Evolutionary conservation across 805 yeast species (phyloP).

Genomic region (Jamesozyma jinghongensis): DNA sequence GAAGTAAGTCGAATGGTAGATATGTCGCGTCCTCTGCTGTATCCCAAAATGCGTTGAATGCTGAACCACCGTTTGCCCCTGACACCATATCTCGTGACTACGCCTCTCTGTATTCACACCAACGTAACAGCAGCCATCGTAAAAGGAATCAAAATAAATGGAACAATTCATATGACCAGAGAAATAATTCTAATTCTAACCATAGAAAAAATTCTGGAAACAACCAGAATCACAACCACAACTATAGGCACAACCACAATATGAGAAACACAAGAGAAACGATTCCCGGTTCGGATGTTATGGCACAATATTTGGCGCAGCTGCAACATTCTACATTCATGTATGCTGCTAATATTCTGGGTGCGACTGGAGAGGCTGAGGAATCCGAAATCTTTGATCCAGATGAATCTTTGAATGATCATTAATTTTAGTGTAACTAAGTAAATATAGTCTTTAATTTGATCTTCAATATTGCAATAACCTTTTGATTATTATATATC

Average conservation of each 20-base stretch:
- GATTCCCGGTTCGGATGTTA: conserved; percentile 58
- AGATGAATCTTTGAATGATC: too few species aligned
- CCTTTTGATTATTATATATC: too few species aligned
- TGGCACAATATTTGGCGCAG: conserved; percentile 73
- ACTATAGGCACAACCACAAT: background rate
- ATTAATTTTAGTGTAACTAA: too few species aligned
- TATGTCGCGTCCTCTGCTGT: conserved; percentile 5
- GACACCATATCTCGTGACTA: conserved; percentile 19
- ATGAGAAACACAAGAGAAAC: conserved; percentile 10
- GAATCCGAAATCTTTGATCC: conserved; percentile 8
- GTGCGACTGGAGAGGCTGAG: conserved; percentile 34
- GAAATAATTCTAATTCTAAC: background rate
- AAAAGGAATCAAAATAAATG: background rate
- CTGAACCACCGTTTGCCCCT: conserved; percentile 21
- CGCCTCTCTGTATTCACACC: too few species aligned
- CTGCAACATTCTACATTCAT: conserved; percentile 52
- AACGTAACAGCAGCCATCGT: background rate
- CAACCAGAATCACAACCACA: conserved; percentile 4
- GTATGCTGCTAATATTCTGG: conserved; percentile 46
- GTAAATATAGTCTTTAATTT: too few species aligned
- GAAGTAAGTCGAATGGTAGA: conserved; percentile 1
- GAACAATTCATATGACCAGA: background rate
- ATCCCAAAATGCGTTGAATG: conserved; percentile 13
- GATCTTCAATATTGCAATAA: background rate
- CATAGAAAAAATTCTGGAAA: background rate